phyloP scores from a whole-genome alignment of 1,284 basidiomycete species.

The Ganoderma resinaceum region DNA sequence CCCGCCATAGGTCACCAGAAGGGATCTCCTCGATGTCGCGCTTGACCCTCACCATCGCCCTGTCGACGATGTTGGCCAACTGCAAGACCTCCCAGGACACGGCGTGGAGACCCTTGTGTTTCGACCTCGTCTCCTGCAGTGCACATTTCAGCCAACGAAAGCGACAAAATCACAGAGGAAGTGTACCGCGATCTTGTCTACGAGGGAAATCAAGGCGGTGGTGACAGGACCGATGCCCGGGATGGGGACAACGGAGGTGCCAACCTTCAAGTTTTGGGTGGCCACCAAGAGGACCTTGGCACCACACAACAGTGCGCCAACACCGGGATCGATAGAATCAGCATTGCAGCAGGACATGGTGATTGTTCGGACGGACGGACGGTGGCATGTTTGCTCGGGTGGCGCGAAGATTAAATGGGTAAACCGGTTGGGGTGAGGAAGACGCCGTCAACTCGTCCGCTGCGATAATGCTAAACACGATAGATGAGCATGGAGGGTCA shows the following conservation, averaged over 20 bases:
- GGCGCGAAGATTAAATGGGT: neutral
- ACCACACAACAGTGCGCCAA: neutral
- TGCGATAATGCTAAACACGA: neutral
- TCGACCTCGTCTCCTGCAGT: slow-evolving; percentile 4
- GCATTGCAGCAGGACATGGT: slow-evolving; percentile 4
- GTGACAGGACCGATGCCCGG: slow-evolving; percentile 3
- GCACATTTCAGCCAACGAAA: neutral
- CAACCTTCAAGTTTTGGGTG: neutral
- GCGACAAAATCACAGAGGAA: neutral
- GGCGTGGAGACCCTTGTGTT: neutral
- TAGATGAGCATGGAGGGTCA: neutral
- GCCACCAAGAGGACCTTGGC: neutral
- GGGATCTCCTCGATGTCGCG: neutral
- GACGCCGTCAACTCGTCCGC: neutral
- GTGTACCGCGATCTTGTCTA: slow-evolving; percentile 4
- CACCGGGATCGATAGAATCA: neutral
- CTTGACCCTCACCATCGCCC: neutral
- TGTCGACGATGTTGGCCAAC: neutral
- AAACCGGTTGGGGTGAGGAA: neutral
- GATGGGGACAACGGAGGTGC: neutral
- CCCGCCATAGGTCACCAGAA: neutral
- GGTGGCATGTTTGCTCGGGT: neutral
- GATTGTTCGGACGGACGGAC: neutral
- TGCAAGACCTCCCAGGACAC: neutral
- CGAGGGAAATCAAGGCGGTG: neutral